These are phyloP conservation scores for Saprolegnia diclina DNA, from an alignment of 352 stramenopile species.

Conservation along the genomic window DNA sequence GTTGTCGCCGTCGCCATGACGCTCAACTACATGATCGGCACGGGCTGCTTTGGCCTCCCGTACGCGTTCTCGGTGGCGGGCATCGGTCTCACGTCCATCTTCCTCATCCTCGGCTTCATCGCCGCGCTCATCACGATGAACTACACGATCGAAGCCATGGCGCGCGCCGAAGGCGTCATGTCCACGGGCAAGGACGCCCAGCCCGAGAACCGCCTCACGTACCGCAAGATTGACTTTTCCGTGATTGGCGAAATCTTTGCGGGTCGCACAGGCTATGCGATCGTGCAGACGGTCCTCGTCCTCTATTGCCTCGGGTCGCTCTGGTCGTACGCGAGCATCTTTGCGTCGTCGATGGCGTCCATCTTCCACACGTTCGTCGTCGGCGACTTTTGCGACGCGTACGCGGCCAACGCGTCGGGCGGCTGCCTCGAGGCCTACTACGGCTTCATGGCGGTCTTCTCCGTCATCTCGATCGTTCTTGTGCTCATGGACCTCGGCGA, in stretches of 20 bases:
- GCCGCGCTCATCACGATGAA: conserved; percentile 79
- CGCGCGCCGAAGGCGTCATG: conserved; percentile 67
- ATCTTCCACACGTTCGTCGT: conserved; percentile 72
- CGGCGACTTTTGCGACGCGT: conserved; percentile 59
- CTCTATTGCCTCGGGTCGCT: conserved; percentile 72
- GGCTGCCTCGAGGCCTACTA: conserved; percentile 73
- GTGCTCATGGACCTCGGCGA: conserved; percentile 82
- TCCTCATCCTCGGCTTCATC: conserved; percentile 62
- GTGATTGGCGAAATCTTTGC: conserved; percentile 80
- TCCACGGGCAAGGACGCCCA: conserved; percentile 36
- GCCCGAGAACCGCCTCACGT: conserved; percentile 65
- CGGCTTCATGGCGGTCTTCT: conserved; percentile 73
- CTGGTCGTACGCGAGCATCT: conserved; percentile 85
- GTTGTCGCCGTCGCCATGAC: conserved; percentile 70
- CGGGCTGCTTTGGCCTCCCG: conserved; percentile 76
- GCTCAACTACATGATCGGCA: conserved; percentile 85
- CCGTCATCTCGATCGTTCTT: conserved; percentile 64
- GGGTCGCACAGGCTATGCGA: conserved; percentile 53
- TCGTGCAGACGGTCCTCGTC: conserved; percentile 65
- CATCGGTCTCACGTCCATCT: conserved; percentile 48
- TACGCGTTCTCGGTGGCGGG: conserved; percentile 71
- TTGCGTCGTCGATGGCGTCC: conserved; percentile 78
- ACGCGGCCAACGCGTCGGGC: conserved; percentile 36
- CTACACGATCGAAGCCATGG: conserved; percentile 80
- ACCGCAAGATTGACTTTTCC: conserved; percentile 83